These are phyloP conservation scores for Bruguiera parviflora DNA, from an alignment of 345 rosid species.

Conservation along the genomic window DNA sequence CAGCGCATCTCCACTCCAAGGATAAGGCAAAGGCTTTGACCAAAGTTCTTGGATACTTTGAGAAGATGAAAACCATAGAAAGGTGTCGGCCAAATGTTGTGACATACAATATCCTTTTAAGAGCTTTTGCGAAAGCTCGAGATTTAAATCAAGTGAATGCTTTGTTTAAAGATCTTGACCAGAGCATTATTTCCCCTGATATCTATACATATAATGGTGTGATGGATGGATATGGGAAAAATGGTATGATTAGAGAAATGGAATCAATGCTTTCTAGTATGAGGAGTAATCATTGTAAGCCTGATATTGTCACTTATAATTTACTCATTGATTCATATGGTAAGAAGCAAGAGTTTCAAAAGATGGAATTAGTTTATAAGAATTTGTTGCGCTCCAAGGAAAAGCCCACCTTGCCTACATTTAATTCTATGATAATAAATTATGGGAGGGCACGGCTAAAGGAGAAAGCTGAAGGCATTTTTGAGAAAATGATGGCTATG, in stretches of 20 bases:
- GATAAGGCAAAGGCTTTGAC: slow-evolving; percentile 80
- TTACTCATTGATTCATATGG: slow-evolving; percentile 79
- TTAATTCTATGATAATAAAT: slow-evolving; percentile 81
- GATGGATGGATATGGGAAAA: slow-evolving; percentile 95
- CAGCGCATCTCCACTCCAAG: slow-evolving; percentile 79
- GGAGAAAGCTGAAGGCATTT: slow-evolving; percentile 65
- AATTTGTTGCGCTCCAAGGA: slow-evolving; percentile 74
- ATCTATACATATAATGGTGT: slow-evolving; percentile 80
- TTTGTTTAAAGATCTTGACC: slow-evolving; percentile 68
- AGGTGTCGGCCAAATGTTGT: slow-evolving; percentile 81
- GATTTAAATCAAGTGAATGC: slow-evolving; percentile 65
- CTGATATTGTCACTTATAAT: slow-evolving; percentile 77
- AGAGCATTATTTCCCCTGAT: slow-evolving; percentile 62
- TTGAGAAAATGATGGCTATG: slow-evolving; percentile 63
- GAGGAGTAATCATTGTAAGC: slow-evolving; percentile 72
- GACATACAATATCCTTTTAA: slow-evolving; percentile 78
- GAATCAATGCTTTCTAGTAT: slow-evolving; percentile 72
- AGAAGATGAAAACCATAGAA: slow-evolving; percentile 78
- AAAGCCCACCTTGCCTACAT: slow-evolving; percentile 77
- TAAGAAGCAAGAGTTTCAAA: slow-evolving; percentile 77
- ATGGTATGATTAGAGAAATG: slow-evolving; percentile 89
- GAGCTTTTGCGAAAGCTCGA: slow-evolving; percentile 85
- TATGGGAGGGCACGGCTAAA: slow-evolving; percentile 79
- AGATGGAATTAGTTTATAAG: slow-evolving; percentile 91
- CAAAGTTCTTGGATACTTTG: slow-evolving; percentile 71